Percentiles rank a stretch among this genome's conserved stretches.
phyloP scores from a whole-genome alignment of 2,329 filamentous ascomycete genomes.

The Escovopsis weberi region DNA sequence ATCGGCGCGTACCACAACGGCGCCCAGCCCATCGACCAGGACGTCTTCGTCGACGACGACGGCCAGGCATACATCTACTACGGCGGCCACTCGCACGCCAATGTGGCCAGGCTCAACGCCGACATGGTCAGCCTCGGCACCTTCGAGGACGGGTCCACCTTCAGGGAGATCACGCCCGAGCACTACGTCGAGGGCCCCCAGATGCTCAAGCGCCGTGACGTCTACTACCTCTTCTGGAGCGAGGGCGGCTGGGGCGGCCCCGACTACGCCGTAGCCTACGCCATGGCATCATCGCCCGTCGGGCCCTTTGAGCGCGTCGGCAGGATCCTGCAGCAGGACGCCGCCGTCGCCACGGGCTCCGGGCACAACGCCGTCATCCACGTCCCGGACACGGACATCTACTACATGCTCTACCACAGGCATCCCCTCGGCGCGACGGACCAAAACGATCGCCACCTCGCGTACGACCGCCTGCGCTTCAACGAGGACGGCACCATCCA shows the following conservation, averaged over 20 bases:
- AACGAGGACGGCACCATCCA: constrained; percentile 27
- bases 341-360: constrained; percentile 25
- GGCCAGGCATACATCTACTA: constrained; percentile 29
- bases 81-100: constrained; percentile 22
- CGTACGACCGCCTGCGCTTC: constrained; percentile 34
- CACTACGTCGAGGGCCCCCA: constrained; percentile 23
- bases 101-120: constrained; percentile 26
- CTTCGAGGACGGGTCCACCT: constrained; percentile 24
- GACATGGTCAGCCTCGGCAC: constrained; percentile 27
- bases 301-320: constrained; percentile 28
- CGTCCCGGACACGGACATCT: constrained; percentile 29
- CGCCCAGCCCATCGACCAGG: constrained; percentile 30
- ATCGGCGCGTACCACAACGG: constrained; percentile 25
- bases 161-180: constrained; percentile 30
- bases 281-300: constrained; percentile 21
- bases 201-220: constrained; percentile 28
- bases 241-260: constrained; percentile 34
- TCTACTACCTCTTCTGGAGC: constrained; percentile 32
- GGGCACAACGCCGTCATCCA: constrained; percentile 30
- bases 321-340: constrained; percentile 27
- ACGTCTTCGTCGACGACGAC: constrained; percentile 26
- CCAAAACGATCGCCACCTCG: constrained; percentile 30
- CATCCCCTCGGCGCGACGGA: constrained; percentile 26
- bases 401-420: constrained; percentile 34
- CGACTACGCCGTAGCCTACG: constrained; percentile 32